Evolutionary conservation across 768 basidiomycete genomes (phyloP).

Genomic region (Leccinellum luteum): DNA sequence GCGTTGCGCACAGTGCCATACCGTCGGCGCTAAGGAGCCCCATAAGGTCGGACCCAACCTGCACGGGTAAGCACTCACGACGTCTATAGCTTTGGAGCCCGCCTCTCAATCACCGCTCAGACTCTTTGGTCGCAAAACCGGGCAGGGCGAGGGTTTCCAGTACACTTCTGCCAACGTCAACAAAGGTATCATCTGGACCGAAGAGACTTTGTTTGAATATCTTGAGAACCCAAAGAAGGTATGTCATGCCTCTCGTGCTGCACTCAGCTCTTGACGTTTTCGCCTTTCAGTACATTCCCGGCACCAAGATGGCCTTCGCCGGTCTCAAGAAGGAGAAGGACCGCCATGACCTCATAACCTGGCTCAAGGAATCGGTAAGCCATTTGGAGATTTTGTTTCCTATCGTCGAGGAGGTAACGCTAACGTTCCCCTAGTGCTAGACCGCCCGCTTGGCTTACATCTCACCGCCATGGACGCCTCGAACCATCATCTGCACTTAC

Average conservation of each 20-base stretch:
- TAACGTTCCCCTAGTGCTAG: constrained; percentile 8
- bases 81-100: not conserved
- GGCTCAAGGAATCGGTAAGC: constrained; percentile 72
- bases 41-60: constrained; percentile 96
- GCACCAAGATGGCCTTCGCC: constrained; percentile 98
- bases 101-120: constrained; percentile 35
- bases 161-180: constrained; percentile 95
- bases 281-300: constrained; percentile 77
- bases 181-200: constrained; percentile 87
- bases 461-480: constrained; percentile 12
- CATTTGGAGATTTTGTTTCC: not conserved
- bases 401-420: not conserved
- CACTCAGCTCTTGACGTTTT: not conserved
- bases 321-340: constrained; percentile 99
- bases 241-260: constrained; percentile 9
- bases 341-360: constrained; percentile 89
- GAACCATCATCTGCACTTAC: constrained; percentile 17
- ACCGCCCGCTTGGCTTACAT: constrained; percentile 19
- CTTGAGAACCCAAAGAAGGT: constrained; percentile 98
- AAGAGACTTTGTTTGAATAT: constrained; percentile 91
- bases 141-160: constrained; percentile 80
- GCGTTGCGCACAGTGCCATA: constrained; percentile 94
- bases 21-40: constrained; percentile 68
- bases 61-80: constrained; percentile 62
- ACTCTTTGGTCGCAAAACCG: constrained; percentile 82